These are phyloP conservation scores for Parachlorella kessleri DNA, from an alignment of 139 green algal genomes.

Conservation along the genomic window DNA sequence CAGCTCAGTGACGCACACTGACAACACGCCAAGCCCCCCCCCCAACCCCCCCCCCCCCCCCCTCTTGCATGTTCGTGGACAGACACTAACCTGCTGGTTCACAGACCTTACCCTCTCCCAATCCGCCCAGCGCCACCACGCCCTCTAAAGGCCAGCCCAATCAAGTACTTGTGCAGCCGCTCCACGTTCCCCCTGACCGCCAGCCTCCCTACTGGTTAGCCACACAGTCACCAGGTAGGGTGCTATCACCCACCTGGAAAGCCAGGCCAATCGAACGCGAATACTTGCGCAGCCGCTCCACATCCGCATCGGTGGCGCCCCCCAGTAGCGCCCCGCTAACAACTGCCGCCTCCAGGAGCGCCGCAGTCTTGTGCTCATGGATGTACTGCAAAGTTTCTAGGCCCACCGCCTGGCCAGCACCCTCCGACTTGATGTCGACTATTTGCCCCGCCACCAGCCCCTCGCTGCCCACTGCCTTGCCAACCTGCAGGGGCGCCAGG, in stretches of 20 bases:
- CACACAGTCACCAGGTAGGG: no score
- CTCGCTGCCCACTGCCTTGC: slow-evolving; percentile 83
- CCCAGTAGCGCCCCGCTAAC: slow-evolving; percentile 91
- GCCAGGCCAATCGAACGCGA: slow-evolving; percentile 93
- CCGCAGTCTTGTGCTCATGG: slow-evolving; percentile 98
- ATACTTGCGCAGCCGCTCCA: slow-evolving; percentile 94
- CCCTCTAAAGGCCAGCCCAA: no score
- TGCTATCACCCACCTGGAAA: slow-evolving; percentile 97
- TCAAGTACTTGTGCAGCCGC: no score
- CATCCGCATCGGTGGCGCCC: slow-evolving; percentile 82
- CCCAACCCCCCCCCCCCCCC: no score
- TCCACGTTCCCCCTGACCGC: no score
- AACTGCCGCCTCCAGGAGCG: slow-evolving; percentile 94
- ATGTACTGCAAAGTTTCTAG: slow-evolving; percentile 98
- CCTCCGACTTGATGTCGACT: slow-evolving; percentile 95
- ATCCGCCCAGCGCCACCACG: no score
- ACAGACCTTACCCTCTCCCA: no score
- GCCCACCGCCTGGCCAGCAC: slow-evolving; percentile 75
- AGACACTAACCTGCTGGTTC: no score
- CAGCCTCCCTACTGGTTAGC: no score
- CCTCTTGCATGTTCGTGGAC: no score
- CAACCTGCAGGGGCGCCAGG: slow-evolving; percentile 41
- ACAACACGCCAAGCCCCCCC: no score
- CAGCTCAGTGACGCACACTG: no score
- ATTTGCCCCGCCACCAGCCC: slow-evolving; percentile 97